Percentiles rank a stretch among this genome's conserved stretches.
Conservation (phyloP, 306 rosid species). For the Pyrus pyrifolia region DNA sequence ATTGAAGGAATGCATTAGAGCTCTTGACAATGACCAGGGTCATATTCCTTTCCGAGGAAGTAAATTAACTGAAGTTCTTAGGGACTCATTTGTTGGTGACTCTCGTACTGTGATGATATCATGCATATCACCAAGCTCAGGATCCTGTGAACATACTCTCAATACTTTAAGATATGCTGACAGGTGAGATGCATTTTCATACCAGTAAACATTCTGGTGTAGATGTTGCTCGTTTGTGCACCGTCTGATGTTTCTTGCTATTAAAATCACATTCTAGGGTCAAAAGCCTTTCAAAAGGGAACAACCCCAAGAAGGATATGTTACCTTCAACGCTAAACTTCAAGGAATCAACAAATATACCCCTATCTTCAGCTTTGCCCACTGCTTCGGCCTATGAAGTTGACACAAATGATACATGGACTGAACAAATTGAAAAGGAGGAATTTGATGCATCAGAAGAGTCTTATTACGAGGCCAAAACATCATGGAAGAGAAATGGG, state of each 20-base stretch:
- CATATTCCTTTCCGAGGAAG: slow-evolving; percentile 99
- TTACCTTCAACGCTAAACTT: slow-evolving; percentile 61
- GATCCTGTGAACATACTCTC: slow-evolving; percentile 96
- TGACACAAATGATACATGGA: slow-evolving; percentile 43
- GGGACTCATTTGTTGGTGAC: slow-evolving; percentile 94
- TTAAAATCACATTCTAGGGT: slow-evolving; percentile 51
- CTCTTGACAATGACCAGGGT: slow-evolving; percentile 98
- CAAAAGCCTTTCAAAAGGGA: slow-evolving; percentile 91
- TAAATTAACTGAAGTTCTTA: slow-evolving; percentile 92
- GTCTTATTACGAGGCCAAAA: slow-evolving; percentile 57
- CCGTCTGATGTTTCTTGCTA: neutral
- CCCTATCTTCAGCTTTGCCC: slow-evolving; percentile 56
- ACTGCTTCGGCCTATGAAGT: slow-evolving; percentile 58
- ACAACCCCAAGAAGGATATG: slow-evolving; percentile 71
- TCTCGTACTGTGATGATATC: slow-evolving; percentile 99
- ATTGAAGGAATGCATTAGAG: slow-evolving; percentile 94
- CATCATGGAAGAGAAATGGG: slow-evolving; percentile 70
- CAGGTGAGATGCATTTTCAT: slow-evolving; percentile 43
- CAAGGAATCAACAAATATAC: slow-evolving; percentile 72
- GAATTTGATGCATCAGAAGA: slow-evolving; percentile 75
- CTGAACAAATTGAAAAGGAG: slow-evolving; percentile 56
- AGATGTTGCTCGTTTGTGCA: slow-evolving; percentile 6
- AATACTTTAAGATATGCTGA: slow-evolving; percentile 96
- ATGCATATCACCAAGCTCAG: slow-evolving; percentile 96
- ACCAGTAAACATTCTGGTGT: slow-evolving; percentile 10